Base-by-base conservation (phyloP, 23 red algal genomes). In the Gracilaria domingensis region DNA sequence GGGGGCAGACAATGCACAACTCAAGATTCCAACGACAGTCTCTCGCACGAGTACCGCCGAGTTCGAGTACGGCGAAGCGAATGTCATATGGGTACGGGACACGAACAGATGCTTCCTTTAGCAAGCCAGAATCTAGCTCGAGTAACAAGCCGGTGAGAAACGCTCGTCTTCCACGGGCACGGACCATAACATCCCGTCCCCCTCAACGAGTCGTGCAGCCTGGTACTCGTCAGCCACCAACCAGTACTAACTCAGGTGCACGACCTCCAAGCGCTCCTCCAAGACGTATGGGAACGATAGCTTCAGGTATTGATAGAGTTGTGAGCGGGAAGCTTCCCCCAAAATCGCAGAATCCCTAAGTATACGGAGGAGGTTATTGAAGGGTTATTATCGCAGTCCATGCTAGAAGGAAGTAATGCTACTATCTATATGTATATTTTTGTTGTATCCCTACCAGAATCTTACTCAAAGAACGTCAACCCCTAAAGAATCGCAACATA, bases 371-470 rank as follows among this genome's bases (percentile, higher is more conserved):
- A 55, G 42, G 4, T 4, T 55, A 18, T 55, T 55, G 51, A 81
- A 58, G 48, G 34, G 49, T 81, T 58, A 50, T 58, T 35, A 54
- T 55, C 30, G 18, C 48, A 40, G 55, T 59, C 55, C 48, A 30
- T 23, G 18, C 11, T 34, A 21, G 8, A 25, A 32, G 7, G 17
- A 37, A 39, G 21, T 12, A 18, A 34, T 65, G n/a, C n/a, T n/a
- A n/a, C 25, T 44, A 42, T 40, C 60, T 47, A 30, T 59, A 75
- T 75, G 67, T 73, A 45, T 71, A 54, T 50, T 87, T 87, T 82
- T 82, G 79, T 82, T 82, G 79, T 61, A 82, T 20, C 51, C 51
- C 51, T 55, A 55, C 23, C 59, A 82, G 79, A 64, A 61, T 61
- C 37, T 62, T 40, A 58, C 29, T 82, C 33, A 45, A 45, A n/a